phyloP scores from a whole-genome alignment of 345 rosid genomes.

The Eucalyptus polybractea region DNA sequence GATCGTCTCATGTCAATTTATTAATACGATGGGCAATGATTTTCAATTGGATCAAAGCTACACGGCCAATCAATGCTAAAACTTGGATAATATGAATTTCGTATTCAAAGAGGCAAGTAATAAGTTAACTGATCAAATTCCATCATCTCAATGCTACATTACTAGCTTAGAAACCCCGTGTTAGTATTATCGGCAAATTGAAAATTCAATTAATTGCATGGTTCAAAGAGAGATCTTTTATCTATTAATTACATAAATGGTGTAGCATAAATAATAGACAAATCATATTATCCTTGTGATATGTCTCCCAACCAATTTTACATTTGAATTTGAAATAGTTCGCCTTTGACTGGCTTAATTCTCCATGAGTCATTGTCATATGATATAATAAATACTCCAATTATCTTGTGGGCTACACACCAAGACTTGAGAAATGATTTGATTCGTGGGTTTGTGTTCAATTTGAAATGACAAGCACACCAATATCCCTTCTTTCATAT shows the following conservation, averaged over 20 bases:
- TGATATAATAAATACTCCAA: not conserved
- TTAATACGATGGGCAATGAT: not conserved
- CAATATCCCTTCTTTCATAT: not conserved
- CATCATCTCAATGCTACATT: not conserved
- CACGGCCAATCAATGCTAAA: not conserved
- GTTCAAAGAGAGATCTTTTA: not conserved
- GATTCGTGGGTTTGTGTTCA: not conserved
- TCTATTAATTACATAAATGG: not conserved
- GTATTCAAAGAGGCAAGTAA: not conserved
- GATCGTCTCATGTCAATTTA: not conserved
- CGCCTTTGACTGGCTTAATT: not conserved
- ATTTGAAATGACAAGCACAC: not conserved
- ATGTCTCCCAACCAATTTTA: not conserved
- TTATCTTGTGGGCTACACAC: not conserved
- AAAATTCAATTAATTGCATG: not conserved
- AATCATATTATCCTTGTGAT: not conserved
- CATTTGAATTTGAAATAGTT: not conserved
- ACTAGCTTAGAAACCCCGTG: not conserved
- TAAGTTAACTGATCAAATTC: not conserved
- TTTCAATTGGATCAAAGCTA: not conserved
- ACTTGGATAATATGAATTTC: not conserved
- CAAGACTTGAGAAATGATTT: not conserved
- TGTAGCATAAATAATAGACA: rapidly evolving
- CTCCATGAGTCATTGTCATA: not conserved
- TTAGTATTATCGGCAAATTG: not conserved